A percentile compares a stretch with the other conserved stretches of the same genome.
phyloP scores from a whole-genome alignment of 352 stramenopile species.

The Phytophthora pini region DNA sequence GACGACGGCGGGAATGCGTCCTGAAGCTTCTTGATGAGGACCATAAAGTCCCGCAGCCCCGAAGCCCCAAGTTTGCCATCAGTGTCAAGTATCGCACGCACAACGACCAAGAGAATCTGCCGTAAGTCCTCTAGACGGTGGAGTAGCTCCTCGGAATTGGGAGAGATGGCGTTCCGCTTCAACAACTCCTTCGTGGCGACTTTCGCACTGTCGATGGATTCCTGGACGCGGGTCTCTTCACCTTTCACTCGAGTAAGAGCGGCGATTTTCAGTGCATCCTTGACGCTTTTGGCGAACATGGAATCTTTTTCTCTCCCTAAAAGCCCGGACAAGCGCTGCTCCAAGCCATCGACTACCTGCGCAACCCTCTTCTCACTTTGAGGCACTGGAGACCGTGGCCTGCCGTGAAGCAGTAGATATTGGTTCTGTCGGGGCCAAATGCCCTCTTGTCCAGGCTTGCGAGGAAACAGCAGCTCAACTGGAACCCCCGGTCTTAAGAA shows the following conservation, averaged over 20 bases:
- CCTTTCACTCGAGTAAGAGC: slow-evolving; percentile 6
- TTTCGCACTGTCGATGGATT: slow-evolving; percentile 8
- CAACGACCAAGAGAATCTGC: slow-evolving; percentile 10
- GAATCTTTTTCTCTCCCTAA: background rate
- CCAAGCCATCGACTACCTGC: slow-evolving; percentile 11
- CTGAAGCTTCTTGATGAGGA: slow-evolving; percentile 20
- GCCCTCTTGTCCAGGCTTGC: slow-evolving; percentile 3
- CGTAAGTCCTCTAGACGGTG: slow-evolving; percentile 19
- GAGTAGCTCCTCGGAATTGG: background rate
- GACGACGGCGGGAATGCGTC: slow-evolving; percentile 11
- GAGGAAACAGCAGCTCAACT: background rate
- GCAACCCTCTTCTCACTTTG: slow-evolving; percentile 14
- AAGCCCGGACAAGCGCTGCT: slow-evolving; percentile 15
- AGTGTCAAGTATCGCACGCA: slow-evolving; percentile 13
- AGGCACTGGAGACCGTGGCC: slow-evolving; percentile 3
- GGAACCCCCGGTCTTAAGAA: slow-evolving; percentile 8
- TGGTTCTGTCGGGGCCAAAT: slow-evolving; percentile 15
- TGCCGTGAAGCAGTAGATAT: slow-evolving; percentile 1
- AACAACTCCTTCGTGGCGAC: slow-evolving; percentile 5
- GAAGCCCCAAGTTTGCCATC: slow-evolving; percentile 14
- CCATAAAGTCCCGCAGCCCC: slow-evolving; percentile 15
- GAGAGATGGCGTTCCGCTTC: background rate
- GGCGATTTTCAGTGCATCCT: slow-evolving; percentile 14
- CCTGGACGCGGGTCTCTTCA: slow-evolving; percentile 12
- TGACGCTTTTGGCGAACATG: slow-evolving; percentile 10